Base-by-base conservation (phyloP, 495 filamentous ascomycete species). In the Tuber borchii region DNA sequence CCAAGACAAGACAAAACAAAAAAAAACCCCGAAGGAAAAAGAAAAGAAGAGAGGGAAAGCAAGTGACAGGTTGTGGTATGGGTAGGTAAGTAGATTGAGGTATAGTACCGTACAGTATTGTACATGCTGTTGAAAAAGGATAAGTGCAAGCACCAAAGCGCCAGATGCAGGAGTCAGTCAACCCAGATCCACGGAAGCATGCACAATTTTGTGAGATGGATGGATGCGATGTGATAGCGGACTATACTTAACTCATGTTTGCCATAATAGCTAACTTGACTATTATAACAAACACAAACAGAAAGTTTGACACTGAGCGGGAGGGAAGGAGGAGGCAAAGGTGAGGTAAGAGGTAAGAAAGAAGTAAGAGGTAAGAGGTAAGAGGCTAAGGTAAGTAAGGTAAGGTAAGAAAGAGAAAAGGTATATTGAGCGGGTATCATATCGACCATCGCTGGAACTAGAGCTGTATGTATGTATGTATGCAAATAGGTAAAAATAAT, bases 281-380 rank as follows among this genome's bases (percentile, higher is more conserved):
- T 31, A 61, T 61, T 26, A 26, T 61, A 12, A 61, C n/a, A 61
- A 61, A 26, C 51, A 26, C 26, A 34, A 65, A 34, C 56, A 34
- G 56, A 34, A 65, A 65, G 14, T 65, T 65, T 65, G 56, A 34
- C 56, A 26, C 56, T 65, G 14, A 5, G 26, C 51, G 26, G 56
- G 26, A 34, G 56, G 56, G 51, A 61, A 26, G 51, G 51, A 61
- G 51, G 51, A 61, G 51, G 51, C 51, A 61, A 61, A n/a, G n/a
- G 51, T 51, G 56, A 65, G 56, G 56, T 34, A 19, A 65, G 56
- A 65, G 56, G 56, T 16, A 31, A 42, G 16, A 17, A 17, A 17
- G 16, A 45, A 0, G 46, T 22, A n/a, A 51, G 56, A 65, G 56
- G 56, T 34, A 34, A 65, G 56, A 65, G 56, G 26, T 16, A 34